Evolutionary conservation across 2,329 filamentous ascomycete species (phyloP), one percentile per base, ranked within the genome.

Genomic region (Coleophoma cylindrospora): DNA sequence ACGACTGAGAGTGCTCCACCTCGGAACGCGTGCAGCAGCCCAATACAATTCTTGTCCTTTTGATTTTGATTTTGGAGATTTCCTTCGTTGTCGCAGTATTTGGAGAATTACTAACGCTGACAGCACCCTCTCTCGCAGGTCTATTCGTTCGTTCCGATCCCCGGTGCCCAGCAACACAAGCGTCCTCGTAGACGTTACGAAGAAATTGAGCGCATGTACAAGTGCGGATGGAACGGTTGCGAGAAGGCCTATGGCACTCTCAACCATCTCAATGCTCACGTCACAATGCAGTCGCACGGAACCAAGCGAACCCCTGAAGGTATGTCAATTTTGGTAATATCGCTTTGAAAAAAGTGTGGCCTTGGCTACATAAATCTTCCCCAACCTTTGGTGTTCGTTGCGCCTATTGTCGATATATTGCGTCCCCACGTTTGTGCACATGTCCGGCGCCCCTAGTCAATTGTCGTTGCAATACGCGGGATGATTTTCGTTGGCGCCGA

Each of bases 201-300:
- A 70, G 94, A 99, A 68, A 99, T 99, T 61, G 94, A 99, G 74
- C 86, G 94, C 66, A 97, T 99, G 94, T 97, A 99, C 77, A 97
- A 97, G 71, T 99, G 94, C 66, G 94, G 92, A 22, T 97, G 91
- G 89, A 92, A 96, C 58, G 91, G 91, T 9, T 99, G 94, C 66
- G 94, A 99, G 71, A 99, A 99, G 73, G 94, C 94, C 3, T 99
- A 99, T 61, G 94, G 94, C 53, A 99, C 94, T 44, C 73, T 99
- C 54, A 99, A 99, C 69, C 94, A 99, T 68, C 70, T 99, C 60
- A 99, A 99, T 66, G 94, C 94, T 37, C 94, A 99, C 65, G 94
- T 99, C 45, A 97, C 94, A 13, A 97, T 97, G 94, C 94, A 99
- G 69, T 94, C 89, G 54, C 94, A 99, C 63, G 94, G 94, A 11